phyloP scores from a whole-genome alignment of 352 stramenopile species.

The Thraustochytrium striatum region DNA sequence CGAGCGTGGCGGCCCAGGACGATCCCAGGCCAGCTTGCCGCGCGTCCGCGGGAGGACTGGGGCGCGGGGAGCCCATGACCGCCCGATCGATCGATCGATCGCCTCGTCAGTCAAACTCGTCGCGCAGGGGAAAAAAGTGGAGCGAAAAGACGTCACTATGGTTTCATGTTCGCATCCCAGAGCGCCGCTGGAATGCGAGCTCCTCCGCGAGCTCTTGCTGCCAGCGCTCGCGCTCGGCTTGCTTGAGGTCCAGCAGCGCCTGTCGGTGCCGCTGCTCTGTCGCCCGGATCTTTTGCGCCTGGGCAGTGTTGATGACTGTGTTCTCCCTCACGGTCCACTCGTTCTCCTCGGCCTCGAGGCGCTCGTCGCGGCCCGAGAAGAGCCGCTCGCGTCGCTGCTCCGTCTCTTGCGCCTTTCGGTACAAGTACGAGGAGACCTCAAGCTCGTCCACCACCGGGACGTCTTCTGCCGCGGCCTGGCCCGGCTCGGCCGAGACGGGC shows the following conservation, averaged over 20 bases:
- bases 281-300: slow-evolving; percentile 13
- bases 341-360: background rate
- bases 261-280: background rate
- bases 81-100: no score
- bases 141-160: no score
- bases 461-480: background rate
- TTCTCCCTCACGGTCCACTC: slow-evolving; percentile 32
- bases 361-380: background rate
- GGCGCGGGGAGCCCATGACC: no score
- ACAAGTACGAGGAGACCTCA: slow-evolving; percentile 22
- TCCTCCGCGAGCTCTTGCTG: slow-evolving; percentile 9
- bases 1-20: no score
- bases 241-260: background rate
- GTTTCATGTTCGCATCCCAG: slow-evolving; percentile 17
- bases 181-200: slow-evolving; percentile 4
- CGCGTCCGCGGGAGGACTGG: no score
- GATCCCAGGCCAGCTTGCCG: no score
- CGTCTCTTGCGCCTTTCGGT: background rate
- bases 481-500: background rate
- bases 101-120: no score
- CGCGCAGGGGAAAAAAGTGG: no score
- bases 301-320: slow-evolving; percentile 1
- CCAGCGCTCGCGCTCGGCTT: slow-evolving; percentile 17
- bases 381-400: background rate
- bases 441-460: background rate